A percentile compares a stretch with the other conserved stretches of the same genome.
phyloP scores from a whole-genome alignment of 192 early-diverging fungal species.

The Coemansia sp. region DNA sequence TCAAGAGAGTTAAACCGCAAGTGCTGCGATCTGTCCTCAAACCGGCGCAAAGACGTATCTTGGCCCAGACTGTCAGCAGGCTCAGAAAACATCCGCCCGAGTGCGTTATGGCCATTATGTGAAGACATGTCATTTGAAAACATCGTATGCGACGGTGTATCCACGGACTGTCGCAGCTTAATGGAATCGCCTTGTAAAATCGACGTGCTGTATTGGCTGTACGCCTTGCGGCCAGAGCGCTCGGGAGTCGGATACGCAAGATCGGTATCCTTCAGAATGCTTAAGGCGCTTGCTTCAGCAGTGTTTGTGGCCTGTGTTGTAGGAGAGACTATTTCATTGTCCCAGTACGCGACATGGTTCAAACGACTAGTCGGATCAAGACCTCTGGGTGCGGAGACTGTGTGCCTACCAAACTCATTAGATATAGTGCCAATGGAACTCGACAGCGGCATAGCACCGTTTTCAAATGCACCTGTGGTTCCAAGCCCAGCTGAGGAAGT shows the following conservation, averaged over 20 bases:
- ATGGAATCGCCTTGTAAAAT: constrained; percentile 6
- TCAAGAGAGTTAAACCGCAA: constrained; percentile 18
- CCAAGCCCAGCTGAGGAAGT: neutral
- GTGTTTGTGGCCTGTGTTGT: constrained; percentile 32
- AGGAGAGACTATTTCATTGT: constrained; percentile 6
- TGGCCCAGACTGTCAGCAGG: constrained; percentile 7
- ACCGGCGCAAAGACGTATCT: neutral
- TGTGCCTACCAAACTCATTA: constrained; percentile 2
- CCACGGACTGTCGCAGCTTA: constrained; percentile 11
- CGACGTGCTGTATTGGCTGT: neutral
- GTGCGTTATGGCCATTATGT: neutral
- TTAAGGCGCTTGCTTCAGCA: constrained; percentile 52
- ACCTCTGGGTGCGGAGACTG: constrained; percentile 3
- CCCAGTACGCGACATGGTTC: constrained; percentile 17
- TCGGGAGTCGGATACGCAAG: constrained; percentile 49
- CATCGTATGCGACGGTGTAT: constrained; percentile 9
- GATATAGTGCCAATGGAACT: neutral
- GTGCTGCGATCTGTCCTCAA: constrained; percentile 10
- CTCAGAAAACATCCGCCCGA: constrained; percentile 4
- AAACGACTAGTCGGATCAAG: constrained; percentile 15
- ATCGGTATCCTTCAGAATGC: constrained; percentile 53
- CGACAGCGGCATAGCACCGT: neutral
- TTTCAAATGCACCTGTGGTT: neutral
- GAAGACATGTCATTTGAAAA: constrained; percentile 8
- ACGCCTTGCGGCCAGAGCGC: constrained; percentile 5